A percentile compares a stretch with the other conserved stretches of the same genome.
phyloP scores from a whole-genome alignment of 345 rosid species.

The Arabis alpina region DNA sequence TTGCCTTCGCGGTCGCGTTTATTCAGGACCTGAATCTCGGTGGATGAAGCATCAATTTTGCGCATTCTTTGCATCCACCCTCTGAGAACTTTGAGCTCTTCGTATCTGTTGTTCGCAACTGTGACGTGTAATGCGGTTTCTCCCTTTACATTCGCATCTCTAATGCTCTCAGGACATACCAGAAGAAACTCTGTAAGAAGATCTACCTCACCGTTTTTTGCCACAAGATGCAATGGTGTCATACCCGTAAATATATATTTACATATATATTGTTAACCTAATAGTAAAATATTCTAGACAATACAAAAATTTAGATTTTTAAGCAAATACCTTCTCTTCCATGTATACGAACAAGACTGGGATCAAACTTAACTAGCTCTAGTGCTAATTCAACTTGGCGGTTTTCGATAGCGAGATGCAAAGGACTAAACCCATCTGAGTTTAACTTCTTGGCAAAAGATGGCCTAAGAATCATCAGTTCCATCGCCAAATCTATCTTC shows the following conservation, averaged over 20 bases:
- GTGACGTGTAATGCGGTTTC: conserved; percentile 40
- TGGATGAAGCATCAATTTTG: background rate
- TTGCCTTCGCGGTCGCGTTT: conserved; percentile 24
- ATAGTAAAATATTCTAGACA: background rate
- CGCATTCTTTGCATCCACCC: conserved; percentile 18
- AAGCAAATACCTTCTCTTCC: conserved; percentile 19
- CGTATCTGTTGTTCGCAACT: background rate
- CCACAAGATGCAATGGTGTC: conserved; percentile 40
- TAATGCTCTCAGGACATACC: conserved; percentile 25
- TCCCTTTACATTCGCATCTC: conserved; percentile 10
- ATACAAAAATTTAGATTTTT: background rate
- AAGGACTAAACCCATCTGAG: conserved; percentile 14
- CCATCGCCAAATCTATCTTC: conserved; percentile 22
- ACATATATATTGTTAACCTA: background rate
- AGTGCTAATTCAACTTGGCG: conserved; percentile 11
- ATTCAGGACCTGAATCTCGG: conserved; percentile 2
- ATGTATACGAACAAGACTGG: conserved; percentile 16
- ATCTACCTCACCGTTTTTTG: background rate
- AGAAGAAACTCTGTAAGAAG: conserved; percentile 25
- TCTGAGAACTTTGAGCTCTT: conserved; percentile 27
- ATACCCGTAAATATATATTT: conserved; percentile 2
- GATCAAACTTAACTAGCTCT: conserved; percentile 31
- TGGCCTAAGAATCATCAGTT: conserved; percentile 31
- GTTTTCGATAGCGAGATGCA: conserved; percentile 31
- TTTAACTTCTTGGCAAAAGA: conserved; percentile 33